A percentile compares a stretch with the other conserved stretches of the same genome.
Evolutionary conservation across 306 rosid species (phyloP).

Genomic region (Neltuma alba): DNA sequence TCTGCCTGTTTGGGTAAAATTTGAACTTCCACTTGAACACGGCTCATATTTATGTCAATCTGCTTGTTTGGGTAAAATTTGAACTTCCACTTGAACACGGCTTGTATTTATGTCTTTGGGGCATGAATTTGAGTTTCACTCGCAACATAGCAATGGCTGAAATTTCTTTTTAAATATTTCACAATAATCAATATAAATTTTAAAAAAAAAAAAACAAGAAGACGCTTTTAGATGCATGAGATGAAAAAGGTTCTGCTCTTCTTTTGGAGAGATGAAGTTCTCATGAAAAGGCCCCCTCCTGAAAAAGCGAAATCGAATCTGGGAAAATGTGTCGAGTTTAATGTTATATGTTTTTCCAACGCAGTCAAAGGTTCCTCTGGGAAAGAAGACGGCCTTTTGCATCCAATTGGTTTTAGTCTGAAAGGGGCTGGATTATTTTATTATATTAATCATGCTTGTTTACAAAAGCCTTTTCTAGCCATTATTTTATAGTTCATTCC

Average conservation of each 20-base stretch:
- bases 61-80: background rate
- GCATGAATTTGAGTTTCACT: background rate
- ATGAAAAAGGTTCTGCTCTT: background rate
- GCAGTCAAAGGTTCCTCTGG: slow-evolving; percentile 27
- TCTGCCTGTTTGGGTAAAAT: too few species aligned
- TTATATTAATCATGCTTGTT: background rate
- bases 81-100: background rate
- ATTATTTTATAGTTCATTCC: background rate
- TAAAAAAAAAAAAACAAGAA: background rate
- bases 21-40: too few species aligned
- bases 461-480: background rate
- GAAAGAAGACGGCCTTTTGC: slow-evolving; percentile 29
- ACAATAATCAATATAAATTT: background rate
- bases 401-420: slow-evolving; percentile 1
- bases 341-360: slow-evolving; percentile 13
- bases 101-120: background rate
- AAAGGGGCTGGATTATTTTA: slow-evolving; percentile 13
- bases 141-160: background rate
- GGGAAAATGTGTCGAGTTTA: background rate
- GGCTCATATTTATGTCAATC: too few species aligned
- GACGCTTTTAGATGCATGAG: background rate
- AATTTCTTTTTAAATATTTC: background rate
- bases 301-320: background rate
- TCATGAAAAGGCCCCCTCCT: background rate
- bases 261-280: background rate